Evolutionary conservation across 345 rosid species (phyloP).

Genomic region (Citrus mangshanensis): DNA sequence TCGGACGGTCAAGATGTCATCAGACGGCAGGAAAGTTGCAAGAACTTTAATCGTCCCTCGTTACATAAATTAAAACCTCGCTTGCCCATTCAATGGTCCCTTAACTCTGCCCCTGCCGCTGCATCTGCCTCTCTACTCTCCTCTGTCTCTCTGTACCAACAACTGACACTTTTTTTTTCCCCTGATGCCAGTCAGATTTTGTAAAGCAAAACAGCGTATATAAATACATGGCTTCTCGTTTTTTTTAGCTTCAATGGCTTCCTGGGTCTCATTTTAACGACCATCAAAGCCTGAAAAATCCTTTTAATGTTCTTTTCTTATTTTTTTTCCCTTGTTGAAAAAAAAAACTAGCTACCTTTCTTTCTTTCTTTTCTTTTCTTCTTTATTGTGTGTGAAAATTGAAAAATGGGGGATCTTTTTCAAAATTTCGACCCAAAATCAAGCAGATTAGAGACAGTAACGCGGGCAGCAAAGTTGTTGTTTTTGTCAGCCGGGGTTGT

Average conservation of each 20-base stretch:
- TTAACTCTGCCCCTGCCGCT: background rate
- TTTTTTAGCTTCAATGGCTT: constrained; percentile 11
- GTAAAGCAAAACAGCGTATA: background rate
- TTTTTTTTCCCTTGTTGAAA: background rate
- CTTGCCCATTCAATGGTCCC: background rate
- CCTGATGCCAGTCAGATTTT: background rate
- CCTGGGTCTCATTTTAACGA: constrained; percentile 6
- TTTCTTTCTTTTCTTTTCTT: background rate
- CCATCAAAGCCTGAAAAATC: background rate
- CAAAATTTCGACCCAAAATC: background rate
- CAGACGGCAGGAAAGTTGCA: background rate
- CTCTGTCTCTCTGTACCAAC: background rate
- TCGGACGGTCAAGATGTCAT: background rate
- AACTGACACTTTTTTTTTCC: too few relatives aligned
- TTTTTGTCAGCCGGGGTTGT: constrained; percentile 30
- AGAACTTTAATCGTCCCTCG: background rate
- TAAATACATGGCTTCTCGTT: background rate
- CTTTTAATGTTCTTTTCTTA: background rate
- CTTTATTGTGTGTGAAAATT: background rate
- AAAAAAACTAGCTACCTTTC: too few relatives aligned
- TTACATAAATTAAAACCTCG: background rate
- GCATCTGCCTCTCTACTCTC: too few relatives aligned
- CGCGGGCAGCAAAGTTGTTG: constrained; percentile 31
- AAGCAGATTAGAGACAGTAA: constrained; percentile 18
- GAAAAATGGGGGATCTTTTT: constrained; percentile 24